Base-by-base conservation (phyloP, 768 basidiomycete genomes). In the Boletales sp. region DNA sequence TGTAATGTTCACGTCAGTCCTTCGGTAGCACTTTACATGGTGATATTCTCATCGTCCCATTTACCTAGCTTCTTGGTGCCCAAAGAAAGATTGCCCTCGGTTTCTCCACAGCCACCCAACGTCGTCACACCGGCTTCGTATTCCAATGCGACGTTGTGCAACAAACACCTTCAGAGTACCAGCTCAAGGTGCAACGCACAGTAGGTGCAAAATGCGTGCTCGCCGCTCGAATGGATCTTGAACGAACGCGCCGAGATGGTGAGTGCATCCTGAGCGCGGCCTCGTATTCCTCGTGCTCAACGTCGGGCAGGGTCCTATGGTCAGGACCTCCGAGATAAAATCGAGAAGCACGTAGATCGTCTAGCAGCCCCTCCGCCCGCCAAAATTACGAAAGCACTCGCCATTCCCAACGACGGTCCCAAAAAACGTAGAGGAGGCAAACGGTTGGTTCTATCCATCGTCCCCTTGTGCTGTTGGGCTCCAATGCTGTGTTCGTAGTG, bases 341-440 rank as follows among this genome's bases (percentile, higher is more conserved):
- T 97, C n/a, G 92, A 95, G 62, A 91, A 88, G 57, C 88, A 90
- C 57, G 83, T 99, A 49, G 91, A 96, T 61, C 79, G 90, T 49
- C 77, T 99, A 34, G 84, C 94, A 2, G 92, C 94, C 14, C 96
- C 96, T 2, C 94, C 94, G 18, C 95, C 96, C 13, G 80, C 84
- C 36, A 98, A 98, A 71, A 87, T 95, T 25, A 77, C 83, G 18
- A 99, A 98, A 67, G 91, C 96, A 2, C 74, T 99, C 10, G 91
- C 96, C 18, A 82, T 95, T 54, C 96, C 96, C 0, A 89, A 90
- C 56, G 96, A 98, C 65, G 93, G 94, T 4, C 90, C 88, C 8
- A 94, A 95, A 74, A 97, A 97, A 67, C 83, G 95, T 45, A 80
- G 93, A 38, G 96, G 96, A 59, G 96, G 96, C 12, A 94, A 90